Evolutionary conservation across 2,329 filamentous ascomycete genomes (phyloP).

Genomic region (Pseudopyricularia javanii): DNA sequence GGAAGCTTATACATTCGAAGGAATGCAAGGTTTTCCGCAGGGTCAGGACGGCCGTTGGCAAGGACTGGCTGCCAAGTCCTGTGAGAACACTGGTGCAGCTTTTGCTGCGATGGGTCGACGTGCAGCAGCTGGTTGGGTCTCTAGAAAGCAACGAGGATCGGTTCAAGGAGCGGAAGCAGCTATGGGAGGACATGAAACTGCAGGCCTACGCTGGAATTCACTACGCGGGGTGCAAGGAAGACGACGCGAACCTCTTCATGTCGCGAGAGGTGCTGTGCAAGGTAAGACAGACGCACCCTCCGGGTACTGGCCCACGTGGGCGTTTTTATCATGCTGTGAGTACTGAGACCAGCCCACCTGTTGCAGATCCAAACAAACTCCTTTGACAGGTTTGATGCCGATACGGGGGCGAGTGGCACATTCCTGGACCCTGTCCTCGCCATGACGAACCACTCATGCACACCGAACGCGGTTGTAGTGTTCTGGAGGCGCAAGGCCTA

Average conservation of each 20-base stretch:
- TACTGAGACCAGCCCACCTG: neutral
- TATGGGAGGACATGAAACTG: slow-evolving; percentile 34
- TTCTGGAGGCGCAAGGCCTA: slow-evolving; percentile 39
- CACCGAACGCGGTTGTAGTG: slow-evolving; percentile 45
- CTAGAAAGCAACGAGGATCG: slow-evolving; percentile 34
- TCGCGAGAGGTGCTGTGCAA: slow-evolving; percentile 40
- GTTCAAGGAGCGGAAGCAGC: slow-evolving; percentile 19
- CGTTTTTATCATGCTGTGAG: neutral
- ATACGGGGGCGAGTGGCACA: slow-evolving; percentile 38
- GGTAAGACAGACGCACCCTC: slow-evolving; percentile 17
- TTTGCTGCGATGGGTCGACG: slow-evolving; percentile 22
- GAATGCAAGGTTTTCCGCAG: slow-evolving; percentile 38
- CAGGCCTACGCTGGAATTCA: slow-evolving; percentile 37
- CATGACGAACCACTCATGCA: slow-evolving; percentile 51
- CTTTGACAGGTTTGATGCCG: slow-evolving; percentile 42
- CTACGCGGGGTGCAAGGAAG: slow-evolving; percentile 26
- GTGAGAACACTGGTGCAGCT: slow-evolving; percentile 41
- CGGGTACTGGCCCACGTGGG: neutral
- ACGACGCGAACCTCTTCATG: slow-evolving; percentile 20
- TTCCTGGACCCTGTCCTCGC: slow-evolving; percentile 43
- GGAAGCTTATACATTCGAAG: slow-evolving; percentile 35
- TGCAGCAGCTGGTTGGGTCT: slow-evolving; percentile 18
- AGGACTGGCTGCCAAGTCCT: slow-evolving; percentile 35
- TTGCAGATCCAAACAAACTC: slow-evolving; percentile 47
- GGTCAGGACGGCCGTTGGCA: slow-evolving; percentile 18